Evolutionary conservation across 1,139 yeast species (phyloP).

Genomic region (Protomyces pachydermus): DNA sequence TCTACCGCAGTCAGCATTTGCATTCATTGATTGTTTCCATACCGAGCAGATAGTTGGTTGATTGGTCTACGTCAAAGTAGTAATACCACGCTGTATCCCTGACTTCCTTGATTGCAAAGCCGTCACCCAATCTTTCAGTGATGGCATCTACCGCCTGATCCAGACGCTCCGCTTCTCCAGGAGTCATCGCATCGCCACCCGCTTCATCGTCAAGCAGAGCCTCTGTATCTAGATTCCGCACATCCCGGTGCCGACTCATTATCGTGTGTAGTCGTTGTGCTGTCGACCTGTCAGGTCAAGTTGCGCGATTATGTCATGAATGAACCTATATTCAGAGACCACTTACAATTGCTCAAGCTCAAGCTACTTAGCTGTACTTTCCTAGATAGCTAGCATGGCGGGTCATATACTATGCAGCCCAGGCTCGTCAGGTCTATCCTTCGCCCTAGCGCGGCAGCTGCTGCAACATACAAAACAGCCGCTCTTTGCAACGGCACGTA

Average conservation of each 20-base stretch:
- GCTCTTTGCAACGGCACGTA: slow-evolving; percentile 20
- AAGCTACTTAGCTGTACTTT: not conserved
- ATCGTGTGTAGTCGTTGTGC: not conserved
- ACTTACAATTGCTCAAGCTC: not conserved
- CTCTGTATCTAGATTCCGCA: slow-evolving; percentile 28
- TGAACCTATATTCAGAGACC: not conserved
- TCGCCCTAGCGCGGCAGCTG: slow-evolving; percentile 16
- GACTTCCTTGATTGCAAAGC: slow-evolving; percentile 38
- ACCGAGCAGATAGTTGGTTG: slow-evolving; percentile 51
- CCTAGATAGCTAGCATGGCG: not conserved
- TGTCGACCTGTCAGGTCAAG: not conserved
- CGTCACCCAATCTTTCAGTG: slow-evolving; percentile 12
- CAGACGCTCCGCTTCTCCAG: slow-evolving; percentile 11
- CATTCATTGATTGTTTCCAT: slow-evolving; percentile 30
- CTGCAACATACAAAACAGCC: slow-evolving; percentile 8
- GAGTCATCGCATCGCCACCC: not conserved
- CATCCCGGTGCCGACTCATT: slow-evolving; percentile 28
- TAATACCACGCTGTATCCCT: slow-evolving; percentile 59
- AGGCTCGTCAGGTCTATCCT: slow-evolving; percentile 19
- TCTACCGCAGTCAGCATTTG: slow-evolving; percentile 14
- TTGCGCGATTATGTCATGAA: not conserved
- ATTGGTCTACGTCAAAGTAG: slow-evolving; percentile 54
- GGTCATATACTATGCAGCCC: slow-evolving; percentile 11
- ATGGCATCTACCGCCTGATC: slow-evolving; percentile 23
- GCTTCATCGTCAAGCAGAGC: slow-evolving; percentile 24